Evolutionary conservation across 2,329 filamentous ascomycete genomes (phyloP).

Genomic region (Knufia fluminis): DNA sequence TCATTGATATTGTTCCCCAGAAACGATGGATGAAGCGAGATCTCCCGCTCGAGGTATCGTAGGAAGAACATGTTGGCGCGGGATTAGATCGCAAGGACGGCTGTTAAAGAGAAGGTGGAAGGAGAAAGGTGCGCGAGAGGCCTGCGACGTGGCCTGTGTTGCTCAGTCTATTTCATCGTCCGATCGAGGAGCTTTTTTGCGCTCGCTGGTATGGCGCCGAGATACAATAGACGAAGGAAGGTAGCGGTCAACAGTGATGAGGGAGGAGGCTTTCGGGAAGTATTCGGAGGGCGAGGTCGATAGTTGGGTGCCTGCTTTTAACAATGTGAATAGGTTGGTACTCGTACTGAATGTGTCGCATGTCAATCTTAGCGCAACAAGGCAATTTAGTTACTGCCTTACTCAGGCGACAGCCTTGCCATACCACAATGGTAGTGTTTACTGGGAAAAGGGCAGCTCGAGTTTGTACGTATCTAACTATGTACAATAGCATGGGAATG

Average conservation of each 20-base stretch:
- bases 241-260: too few species aligned
- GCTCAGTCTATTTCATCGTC: constrained; percentile 1
- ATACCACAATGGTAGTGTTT: neutral
- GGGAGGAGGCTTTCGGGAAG: too few species aligned
- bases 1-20: constrained; percentile 91
- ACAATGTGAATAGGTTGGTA: too few species aligned
- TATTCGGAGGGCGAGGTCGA: too few species aligned
- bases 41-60: constrained; percentile 88
- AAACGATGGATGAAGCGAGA: constrained; percentile 92
- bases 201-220: neutral
- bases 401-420: too few species aligned
- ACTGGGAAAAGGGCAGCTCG: neutral
- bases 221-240: too few species aligned
- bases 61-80: constrained; percentile 81
- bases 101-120: neutral
- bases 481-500: too few species aligned
- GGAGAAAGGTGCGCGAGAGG: neutral
- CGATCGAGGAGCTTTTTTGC: neutral
- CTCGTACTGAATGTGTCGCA: too few species aligned
- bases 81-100: neutral
- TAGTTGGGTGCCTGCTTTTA: too few species aligned
- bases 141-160: constrained; percentile 1
- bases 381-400: neutral
- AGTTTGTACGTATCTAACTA: neutral
- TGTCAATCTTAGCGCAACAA: neutral